These are phyloP conservation scores for Prasinococcaceae sp. DNA, from an alignment of 139 green algal species.

Conservation along the genomic window DNA sequence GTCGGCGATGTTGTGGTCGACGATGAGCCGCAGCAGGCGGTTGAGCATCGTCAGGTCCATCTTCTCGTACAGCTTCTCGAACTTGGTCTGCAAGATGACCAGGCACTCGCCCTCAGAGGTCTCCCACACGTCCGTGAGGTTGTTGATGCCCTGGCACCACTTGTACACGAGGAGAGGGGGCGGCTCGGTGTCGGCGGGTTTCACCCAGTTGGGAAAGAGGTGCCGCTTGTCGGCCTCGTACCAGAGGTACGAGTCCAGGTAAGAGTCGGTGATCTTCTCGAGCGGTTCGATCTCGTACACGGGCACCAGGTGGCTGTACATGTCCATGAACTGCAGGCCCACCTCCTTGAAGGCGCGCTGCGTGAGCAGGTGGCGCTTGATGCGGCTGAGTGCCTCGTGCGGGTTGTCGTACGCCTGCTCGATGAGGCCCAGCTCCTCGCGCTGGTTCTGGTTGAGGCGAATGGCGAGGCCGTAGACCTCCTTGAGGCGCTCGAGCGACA, in stretches of 20 bases:
- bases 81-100: constrained; percentile 88
- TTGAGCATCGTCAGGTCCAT: constrained; percentile 95
- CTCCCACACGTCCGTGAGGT: constrained; percentile 81
- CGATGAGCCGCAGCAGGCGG: constrained; percentile 87
- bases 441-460: constrained; percentile 87
- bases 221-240: constrained; percentile 91
- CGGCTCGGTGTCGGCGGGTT: constrained; percentile 89
- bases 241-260: constrained; percentile 89
- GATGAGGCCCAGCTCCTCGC: constrained; percentile 96
- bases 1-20: constrained; percentile 98
- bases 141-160: constrained; percentile 76
- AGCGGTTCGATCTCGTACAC: constrained; percentile 98
- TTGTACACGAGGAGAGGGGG: constrained; percentile 98
- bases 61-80: constrained; percentile 99
- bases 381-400: constrained; percentile 90
- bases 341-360: constrained; percentile 98
- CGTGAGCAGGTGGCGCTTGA: constrained; percentile 98
- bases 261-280: constrained; percentile 99
- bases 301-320: constrained; percentile 93
- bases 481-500: constrained; percentile 95
- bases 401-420: constrained; percentile 99
- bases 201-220: constrained; percentile 99
- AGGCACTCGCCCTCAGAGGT: constrained; percentile 91
- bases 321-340: constrained; percentile 91
- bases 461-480: constrained; percentile 92